Percentiles rank a stretch among this genome's conserved stretches.
Conservation (phyloP, 2,329 filamentous ascomycete species). For the Nemania diffusa region DNA sequence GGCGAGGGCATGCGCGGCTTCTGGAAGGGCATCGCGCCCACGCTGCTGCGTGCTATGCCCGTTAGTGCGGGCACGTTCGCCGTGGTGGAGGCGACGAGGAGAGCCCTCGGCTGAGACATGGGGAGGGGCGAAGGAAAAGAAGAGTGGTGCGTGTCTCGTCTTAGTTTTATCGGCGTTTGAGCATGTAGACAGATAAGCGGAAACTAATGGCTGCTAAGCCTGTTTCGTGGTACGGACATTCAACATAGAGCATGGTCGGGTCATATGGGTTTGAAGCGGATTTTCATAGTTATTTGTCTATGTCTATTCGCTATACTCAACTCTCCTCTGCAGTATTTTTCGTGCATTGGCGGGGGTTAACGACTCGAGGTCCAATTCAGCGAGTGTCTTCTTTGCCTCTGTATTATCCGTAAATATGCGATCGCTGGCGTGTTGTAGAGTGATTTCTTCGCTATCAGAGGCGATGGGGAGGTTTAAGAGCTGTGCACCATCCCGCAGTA, state of each 20-base stretch:
- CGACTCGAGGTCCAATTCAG: conserved; percentile 68
- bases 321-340: conserved; percentile 71
- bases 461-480: conserved; percentile 72
- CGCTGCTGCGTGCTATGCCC: conserved; percentile 92
- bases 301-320: conserved; percentile 66
- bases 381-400: conserved; percentile 68
- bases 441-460: conserved; percentile 53
- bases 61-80: conserved; percentile 98
- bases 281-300: conserved; percentile 21
- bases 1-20: conserved; percentile 84
- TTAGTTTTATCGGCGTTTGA: conserved; percentile 29
- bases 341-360: conserved; percentile 74
- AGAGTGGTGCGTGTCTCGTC: conserved; percentile 6
- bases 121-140: conserved; percentile 15
- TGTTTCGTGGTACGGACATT: conserved; percentile 24
- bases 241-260: conserved; percentile 33
- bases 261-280: conserved; percentile 23
- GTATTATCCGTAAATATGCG: conserved; percentile 67
- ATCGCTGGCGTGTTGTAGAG: conserved; percentile 65
- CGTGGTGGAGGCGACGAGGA: conserved; percentile 76
- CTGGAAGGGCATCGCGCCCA: conserved; percentile 94
- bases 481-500: conserved; percentile 72
- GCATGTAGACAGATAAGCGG: conserved; percentile 18
- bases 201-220: conserved; percentile 12
- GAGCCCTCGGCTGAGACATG: conserved; percentile 60